Conservation (phyloP, 331 rosid genomes). For the Saraca asoca region DNA sequence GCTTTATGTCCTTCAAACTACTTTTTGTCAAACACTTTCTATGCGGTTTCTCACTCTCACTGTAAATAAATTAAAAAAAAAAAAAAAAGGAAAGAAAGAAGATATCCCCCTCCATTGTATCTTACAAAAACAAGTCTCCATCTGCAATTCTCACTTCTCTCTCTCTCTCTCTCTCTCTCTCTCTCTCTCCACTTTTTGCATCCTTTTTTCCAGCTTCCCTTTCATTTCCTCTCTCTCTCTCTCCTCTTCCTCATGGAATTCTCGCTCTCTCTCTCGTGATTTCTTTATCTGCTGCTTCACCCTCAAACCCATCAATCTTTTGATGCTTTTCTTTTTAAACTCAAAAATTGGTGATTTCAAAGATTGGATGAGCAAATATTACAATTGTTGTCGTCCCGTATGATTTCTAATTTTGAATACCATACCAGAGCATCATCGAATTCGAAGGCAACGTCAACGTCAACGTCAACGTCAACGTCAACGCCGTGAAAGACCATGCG, state of each 20-base stretch:
- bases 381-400: conserved; percentile 18
- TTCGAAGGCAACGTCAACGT: background rate
- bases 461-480: background rate
- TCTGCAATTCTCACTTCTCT: too few species aligned
- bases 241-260: conserved; percentile 37
- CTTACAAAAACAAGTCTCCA: too few species aligned
- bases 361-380: background rate
- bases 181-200: too few species aligned
- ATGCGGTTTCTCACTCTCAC: too few species aligned
- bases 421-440: background rate
- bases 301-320: background rate
- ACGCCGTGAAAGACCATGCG: conserved; percentile 44
- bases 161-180: too few species aligned
- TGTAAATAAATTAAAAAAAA: too few species aligned
- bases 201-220: conserved; percentile 10
- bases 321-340: too few species aligned
- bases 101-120: too few species aligned
- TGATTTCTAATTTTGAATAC: conserved; percentile 16
- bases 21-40: too few species aligned
- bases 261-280: conserved; percentile 56
- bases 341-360: background rate
- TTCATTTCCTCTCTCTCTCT: background rate
- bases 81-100: too few species aligned
- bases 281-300: conserved; percentile 26
- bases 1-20: too few species aligned